Evolutionary conservation across 2,329 filamentous ascomycete species (phyloP).

Genomic region (Colletotrichum gigasporum): DNA sequence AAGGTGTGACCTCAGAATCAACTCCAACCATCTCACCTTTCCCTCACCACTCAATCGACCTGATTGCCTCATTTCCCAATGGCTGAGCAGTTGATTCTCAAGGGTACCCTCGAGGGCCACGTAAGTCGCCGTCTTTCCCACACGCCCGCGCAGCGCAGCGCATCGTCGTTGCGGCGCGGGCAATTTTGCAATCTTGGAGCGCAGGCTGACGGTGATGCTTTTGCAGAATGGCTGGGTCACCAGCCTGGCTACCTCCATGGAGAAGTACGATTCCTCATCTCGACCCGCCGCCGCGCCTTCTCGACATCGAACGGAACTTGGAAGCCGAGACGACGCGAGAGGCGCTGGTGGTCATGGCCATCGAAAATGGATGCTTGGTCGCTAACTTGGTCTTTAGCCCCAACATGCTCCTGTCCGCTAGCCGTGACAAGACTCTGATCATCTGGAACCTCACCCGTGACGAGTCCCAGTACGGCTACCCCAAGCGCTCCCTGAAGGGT

Average conservation of each 20-base stretch:
- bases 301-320: conserved; percentile 3
- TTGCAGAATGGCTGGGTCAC: conserved; percentile 94
- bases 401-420: conserved; percentile 99
- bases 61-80: conserved; percentile 64
- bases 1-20: conserved; percentile 38
- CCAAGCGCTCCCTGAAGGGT: conserved; percentile 97
- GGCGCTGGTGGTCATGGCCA: conserved; percentile 29
- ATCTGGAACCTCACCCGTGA: conserved; percentile 99
- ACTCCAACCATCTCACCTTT: conserved; percentile 42
- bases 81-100: conserved; percentile 95
- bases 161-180: conserved; percentile 35
- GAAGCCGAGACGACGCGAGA: conserved; percentile 24
- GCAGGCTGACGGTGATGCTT: conserved; percentile 32
- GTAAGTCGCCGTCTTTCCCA: conserved; percentile 58
- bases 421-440: conserved; percentile 98
- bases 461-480: conserved; percentile 97
- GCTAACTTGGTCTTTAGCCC: conserved; percentile 67
- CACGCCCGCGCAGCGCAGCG: conserved; percentile 34
- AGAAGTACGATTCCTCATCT: conserved; percentile 77
- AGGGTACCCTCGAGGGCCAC: conserved; percentile 98
- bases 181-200: neutral
- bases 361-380: conserved; percentile 33
- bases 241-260: conserved; percentile 96
- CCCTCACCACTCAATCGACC: conserved; percentile 51
- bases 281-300: neutral